phyloP scores from a whole-genome alignment of 257 asterid species.

The Lycium barbarum region DNA sequence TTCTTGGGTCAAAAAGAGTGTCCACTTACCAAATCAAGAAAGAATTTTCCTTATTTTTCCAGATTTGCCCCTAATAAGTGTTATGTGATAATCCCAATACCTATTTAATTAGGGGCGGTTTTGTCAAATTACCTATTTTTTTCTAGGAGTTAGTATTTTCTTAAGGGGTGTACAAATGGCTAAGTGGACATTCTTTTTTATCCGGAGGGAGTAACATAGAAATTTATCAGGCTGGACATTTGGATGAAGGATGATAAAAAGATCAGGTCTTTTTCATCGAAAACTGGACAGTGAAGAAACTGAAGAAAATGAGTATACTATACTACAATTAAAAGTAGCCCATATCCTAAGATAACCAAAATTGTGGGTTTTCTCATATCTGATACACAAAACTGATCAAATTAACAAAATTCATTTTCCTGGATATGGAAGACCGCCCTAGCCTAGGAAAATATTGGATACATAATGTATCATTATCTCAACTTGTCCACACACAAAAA shows the following conservation, averaged over 20 bases:
- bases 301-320: slow-evolving; percentile 44
- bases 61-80: no score
- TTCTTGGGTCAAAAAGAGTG: no score
- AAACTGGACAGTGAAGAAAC: slow-evolving; percentile 52
- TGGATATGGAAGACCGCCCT: not conserved
- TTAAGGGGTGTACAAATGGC: no score
- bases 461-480: not conserved
- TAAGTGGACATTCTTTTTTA: no score
- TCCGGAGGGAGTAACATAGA: slow-evolving; percentile 31
- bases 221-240: slow-evolving; percentile 52
- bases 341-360: not conserved
- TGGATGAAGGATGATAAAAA: slow-evolving; percentile 64
- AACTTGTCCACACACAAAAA: not conserved
- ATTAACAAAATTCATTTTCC: not conserved
- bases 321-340: not conserved
- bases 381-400: not conserved
- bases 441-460: not conserved
- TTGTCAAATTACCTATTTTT: no score
- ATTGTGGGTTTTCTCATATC: not conserved
- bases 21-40: no score
- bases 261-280: slow-evolving; percentile 49
- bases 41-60: no score
- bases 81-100: no score
- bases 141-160: no score
- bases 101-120: no score